Evolutionary conservation across 176 grass and related monocot genomes (phyloP).

Genomic region (Cymbopogon citratus): DNA sequence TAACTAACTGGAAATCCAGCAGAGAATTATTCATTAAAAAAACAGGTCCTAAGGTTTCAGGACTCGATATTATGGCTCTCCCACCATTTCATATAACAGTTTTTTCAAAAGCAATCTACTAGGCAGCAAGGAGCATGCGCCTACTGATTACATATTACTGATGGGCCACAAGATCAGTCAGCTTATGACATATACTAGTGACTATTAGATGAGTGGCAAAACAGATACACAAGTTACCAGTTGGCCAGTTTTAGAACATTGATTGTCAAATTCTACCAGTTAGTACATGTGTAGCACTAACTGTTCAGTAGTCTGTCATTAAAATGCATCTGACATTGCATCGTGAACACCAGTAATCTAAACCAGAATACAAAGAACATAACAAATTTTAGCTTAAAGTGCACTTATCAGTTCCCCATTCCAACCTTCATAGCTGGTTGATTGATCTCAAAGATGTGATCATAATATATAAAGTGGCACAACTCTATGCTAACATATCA

Average conservation of each 20-base stretch:
- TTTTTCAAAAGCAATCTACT: background rate
- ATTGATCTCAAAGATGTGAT: background rate
- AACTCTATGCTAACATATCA: slow-evolving; percentile 4
- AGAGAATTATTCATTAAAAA: background rate
- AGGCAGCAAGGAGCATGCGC: background rate
- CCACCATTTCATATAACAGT: background rate
- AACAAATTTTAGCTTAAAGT: background rate
- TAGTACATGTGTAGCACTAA: background rate
- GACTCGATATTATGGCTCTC: background rate
- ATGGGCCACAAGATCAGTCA: background rate
- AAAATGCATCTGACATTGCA: background rate
- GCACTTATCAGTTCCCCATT: background rate
- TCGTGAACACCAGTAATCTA: background rate
- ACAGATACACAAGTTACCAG: background rate
- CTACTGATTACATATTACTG: background rate
- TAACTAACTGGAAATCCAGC: background rate
- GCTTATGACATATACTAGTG: background rate
- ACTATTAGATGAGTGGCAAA: background rate
- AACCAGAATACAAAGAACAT: background rate
- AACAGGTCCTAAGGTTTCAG: background rate
- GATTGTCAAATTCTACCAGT: background rate
- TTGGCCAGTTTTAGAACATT: background rate
- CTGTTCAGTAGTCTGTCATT: background rate
- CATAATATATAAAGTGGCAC: background rate
- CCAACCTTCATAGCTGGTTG: background rate